phyloP scores from a whole-genome alignment of 108 stramenopile genomes.

The Fragilaria radians region DNA sequence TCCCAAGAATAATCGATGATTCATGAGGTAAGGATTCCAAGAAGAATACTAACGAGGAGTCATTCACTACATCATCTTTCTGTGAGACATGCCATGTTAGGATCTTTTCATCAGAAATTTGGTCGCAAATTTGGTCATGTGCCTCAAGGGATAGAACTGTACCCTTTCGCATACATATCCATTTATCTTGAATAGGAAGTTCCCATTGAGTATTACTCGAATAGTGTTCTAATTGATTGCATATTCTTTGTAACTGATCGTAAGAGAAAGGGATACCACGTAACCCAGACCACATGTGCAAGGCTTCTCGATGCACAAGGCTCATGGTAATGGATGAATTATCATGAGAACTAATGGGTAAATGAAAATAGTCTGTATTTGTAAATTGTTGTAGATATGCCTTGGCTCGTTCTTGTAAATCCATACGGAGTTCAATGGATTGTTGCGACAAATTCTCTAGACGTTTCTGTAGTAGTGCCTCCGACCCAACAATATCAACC shows the following conservation, averaged over 20 bases:
- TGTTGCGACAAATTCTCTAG: conserved; percentile 51
- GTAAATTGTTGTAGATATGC: conserved; percentile 27
- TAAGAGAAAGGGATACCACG: conserved; percentile 29
- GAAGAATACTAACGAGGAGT: neutral
- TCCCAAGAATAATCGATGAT: neutral
- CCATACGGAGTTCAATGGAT: conserved; percentile 43
- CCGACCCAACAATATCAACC: conserved; percentile 52
- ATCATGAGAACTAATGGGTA: no score
- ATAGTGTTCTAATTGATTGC: conserved; percentile 41
- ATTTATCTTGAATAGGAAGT: conserved; percentile 50
- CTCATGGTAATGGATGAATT: neutral
- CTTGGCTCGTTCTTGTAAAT: conserved; percentile 32
- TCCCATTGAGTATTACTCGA: conserved; percentile 55
- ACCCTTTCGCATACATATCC: conserved; percentile 51
- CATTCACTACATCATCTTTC: neutral
- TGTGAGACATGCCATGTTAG: neutral
- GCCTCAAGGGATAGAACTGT: conserved; percentile 28
- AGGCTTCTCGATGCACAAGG: conserved; percentile 54
- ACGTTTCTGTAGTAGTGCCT: conserved; percentile 40
- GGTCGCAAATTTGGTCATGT: no score
- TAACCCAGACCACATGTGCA: conserved; percentile 13
- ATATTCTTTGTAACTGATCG: conserved; percentile 47
- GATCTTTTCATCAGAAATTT: neutral
- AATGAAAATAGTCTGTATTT: neutral
- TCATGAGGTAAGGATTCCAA: neutral